Conservation (phyloP, 2,329 filamentous ascomycete genomes). For the Chrysoporthe deuterocubensis region DNA sequence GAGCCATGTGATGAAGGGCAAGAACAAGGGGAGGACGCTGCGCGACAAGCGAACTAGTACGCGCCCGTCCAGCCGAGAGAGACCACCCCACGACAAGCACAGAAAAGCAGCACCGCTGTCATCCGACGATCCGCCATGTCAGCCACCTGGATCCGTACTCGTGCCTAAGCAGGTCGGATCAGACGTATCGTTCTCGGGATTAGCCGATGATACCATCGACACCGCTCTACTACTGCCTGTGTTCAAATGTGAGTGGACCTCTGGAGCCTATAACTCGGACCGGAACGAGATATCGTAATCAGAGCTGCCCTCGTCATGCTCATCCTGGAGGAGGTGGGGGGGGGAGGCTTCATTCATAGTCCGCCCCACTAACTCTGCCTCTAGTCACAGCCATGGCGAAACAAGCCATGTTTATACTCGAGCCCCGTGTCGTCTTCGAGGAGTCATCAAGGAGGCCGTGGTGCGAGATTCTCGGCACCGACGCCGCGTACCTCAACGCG, state of each 20-base stretch:
- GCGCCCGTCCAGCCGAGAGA: conserved; percentile 2
- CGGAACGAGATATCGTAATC: background rate
- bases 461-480: conserved; percentile 38
- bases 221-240: conserved; percentile 33
- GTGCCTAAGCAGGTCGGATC: conserved; percentile 30
- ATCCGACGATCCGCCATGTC: background rate
- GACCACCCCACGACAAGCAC: background rate
- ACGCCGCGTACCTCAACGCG: conserved; percentile 43
- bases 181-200: conserved; percentile 33
- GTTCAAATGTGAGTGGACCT: conserved; percentile 36
- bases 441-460: conserved; percentile 32
- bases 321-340: too few relatives aligned
- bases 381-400: conserved; percentile 40
- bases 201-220: conserved; percentile 36
- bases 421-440: conserved; percentile 38
- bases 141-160: background rate
- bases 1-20: conserved; percentile 49
- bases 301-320: background rate
- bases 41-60: conserved; percentile 7
- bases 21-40: conserved; percentile 40
- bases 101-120: background rate
- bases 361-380: background rate
- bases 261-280: background rate
- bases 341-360: background rate
- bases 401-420: conserved; percentile 39